Evolutionary conservation across 805 yeast genomes (phyloP), one percentile per base, ranked within the genome.

Genomic region (Saccharomycopsis javanensis): DNA sequence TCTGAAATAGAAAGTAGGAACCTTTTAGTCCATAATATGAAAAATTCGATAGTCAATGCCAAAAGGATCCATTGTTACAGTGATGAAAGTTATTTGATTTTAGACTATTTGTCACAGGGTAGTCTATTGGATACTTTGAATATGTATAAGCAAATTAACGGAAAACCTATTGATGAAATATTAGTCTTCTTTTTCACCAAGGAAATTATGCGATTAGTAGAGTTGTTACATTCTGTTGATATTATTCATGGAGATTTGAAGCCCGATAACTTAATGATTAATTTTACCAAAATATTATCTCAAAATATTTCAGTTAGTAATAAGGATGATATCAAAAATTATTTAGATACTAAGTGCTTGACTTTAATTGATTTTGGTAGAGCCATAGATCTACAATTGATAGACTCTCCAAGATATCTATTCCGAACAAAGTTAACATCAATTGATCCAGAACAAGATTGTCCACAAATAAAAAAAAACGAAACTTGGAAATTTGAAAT

Each of bases 181-280:
- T 66, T 89, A 4, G 79, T 79, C 2, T 76, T 86, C 57, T 85
- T 80, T 64, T 71, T 88, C 38, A 74, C 92, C 0, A 70, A 81
- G 8, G 89, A 89, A 65, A 66, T 91, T 10, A 64, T 90, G 50
- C 75, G 79, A 46, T 74, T 80, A 0, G 69, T 88, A 5, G 82
- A 81, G 54, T 68, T 72, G 1, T 68, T 91, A n/a, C 97, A 90
- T 65, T 67, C 69, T 0, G 68, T 77, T 15, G 84, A 84, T 0
- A 81, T 90, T 1, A 73, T 90, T 11, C 97, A 90, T 70, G 95
- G 96, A 1, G 96, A 90, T 67, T 68, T 90, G 55, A 87, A 86
- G 65, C 85, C 96, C 0, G 96, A 87, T 61, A 90, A 89, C 66
- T 86, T 94, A 62, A 86, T 90, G 95, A 65, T 88, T 0, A 69